phyloP scores from a whole-genome alignment of 306 rosid species.

The Rosa chinensis region DNA sequence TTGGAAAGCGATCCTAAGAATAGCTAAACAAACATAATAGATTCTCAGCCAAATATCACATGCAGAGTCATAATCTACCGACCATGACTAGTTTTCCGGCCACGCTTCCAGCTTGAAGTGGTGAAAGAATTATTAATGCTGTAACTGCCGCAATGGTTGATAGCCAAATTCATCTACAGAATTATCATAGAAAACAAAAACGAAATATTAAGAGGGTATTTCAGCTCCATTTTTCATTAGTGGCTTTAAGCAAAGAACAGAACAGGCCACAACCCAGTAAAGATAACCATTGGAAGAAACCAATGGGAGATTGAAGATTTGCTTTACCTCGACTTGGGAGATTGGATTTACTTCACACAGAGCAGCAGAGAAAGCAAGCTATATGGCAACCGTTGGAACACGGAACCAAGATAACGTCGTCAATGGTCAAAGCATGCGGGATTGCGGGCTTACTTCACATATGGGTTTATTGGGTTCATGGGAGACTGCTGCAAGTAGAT shows the following conservation, averaged over 20 bases:
- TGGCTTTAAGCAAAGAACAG: background rate
- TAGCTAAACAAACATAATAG: background rate
- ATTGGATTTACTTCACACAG: background rate
- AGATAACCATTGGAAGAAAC: background rate
- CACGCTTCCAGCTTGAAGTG: conserved; percentile 27
- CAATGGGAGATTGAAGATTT: background rate
- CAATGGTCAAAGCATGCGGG: background rate
- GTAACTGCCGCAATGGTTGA: conserved; percentile 30
- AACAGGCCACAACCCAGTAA: background rate
- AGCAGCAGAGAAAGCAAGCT: conserved; percentile 9
- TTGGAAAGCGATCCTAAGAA: background rate
- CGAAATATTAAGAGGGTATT: background rate
- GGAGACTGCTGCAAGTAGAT: background rate
- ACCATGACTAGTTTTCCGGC: conserved; percentile 24
- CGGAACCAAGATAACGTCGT: background rate
- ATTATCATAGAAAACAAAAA: background rate
- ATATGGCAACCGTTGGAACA: background rate
- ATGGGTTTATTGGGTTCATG: background rate
- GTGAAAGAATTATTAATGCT: conserved; percentile 18
- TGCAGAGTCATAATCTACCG: conserved; percentile 11
- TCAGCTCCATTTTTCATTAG: background rate
- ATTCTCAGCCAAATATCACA: background rate
- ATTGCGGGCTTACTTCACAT: background rate
- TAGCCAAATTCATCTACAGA: conserved; percentile 39
- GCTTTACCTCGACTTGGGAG: conserved; percentile 11